Percentiles rank a stretch among this genome's conserved stretches.
These are phyloP conservation scores for Fusarium mexicanum DNA, from an alignment of 2,329 filamentous ascomycete genomes.

Conservation along the genomic window DNA sequence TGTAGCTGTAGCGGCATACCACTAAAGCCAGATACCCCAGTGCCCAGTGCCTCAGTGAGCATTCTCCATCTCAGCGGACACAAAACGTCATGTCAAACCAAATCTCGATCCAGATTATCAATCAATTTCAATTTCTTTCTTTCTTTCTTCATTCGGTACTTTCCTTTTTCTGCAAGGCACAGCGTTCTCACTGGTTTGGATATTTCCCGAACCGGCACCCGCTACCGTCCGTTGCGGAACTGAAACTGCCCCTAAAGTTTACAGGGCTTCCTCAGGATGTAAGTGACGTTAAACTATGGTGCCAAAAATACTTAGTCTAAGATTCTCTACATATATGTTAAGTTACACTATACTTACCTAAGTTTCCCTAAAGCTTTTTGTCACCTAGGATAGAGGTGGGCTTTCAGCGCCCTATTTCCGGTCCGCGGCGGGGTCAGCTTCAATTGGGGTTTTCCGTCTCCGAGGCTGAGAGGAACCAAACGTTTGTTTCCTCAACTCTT, in stretches of 20 bases:
- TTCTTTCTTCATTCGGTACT: neutral
- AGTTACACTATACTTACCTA: too few relatives aligned
- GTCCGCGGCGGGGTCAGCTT: neutral
- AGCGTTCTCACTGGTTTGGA: conserved; percentile 5
- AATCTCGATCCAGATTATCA: conserved; percentile 7
- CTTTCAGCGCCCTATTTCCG: conserved; percentile 6
- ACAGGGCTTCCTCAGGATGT: neutral
- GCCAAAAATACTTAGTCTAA: too few relatives aligned
- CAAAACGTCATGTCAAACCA: conserved; percentile 21
- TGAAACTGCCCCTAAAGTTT: conserved; percentile 4
- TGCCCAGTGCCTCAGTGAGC: neutral
- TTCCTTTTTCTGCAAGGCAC: conserved; percentile 23
- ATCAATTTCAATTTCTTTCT: neutral
- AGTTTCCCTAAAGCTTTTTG: too few relatives aligned
- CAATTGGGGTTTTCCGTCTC: conserved; percentile 30
- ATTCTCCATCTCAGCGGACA: neutral
- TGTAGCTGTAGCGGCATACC: neutral
- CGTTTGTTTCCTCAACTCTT: conserved; percentile 5
- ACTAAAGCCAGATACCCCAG: neutral
- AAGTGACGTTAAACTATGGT: too few relatives aligned
- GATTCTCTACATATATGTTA: too few relatives aligned
- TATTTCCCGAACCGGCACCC: conserved; percentile 5
- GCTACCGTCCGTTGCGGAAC: conserved; percentile 23
- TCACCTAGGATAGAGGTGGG: neutral
- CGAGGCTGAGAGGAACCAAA: conserved; percentile 28